Percentiles rank a stretch among this genome's conserved stretches.
Evolutionary conservation across 2,329 filamentous ascomycete species (phyloP).

Genomic region (Endocalyx cinctus): DNA sequence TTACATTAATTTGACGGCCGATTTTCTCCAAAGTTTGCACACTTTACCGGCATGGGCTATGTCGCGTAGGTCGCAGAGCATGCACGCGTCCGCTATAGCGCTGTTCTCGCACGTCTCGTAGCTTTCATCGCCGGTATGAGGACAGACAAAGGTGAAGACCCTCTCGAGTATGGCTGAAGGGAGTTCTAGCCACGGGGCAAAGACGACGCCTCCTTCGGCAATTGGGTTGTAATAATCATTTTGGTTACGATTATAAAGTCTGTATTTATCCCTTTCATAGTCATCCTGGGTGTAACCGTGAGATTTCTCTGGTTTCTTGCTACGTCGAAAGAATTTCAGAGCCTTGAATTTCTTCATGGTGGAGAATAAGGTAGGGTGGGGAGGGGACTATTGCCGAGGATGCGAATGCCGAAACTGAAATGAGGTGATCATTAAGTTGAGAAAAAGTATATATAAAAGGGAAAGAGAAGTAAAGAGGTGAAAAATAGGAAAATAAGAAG

Average conservation of each 20-base stretch:
- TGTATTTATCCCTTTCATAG: constrained; percentile 24
- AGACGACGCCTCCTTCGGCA: constrained; percentile 16
- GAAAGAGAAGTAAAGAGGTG: too few species aligned
- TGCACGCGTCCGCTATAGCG: constrained; percentile 73
- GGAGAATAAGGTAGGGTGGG: not conserved
- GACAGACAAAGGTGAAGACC: constrained; percentile 80
- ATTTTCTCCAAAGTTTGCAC: constrained; percentile 65
- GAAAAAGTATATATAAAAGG: too few species aligned
- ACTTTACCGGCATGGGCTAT: constrained; percentile 74
- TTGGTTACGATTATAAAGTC: constrained; percentile 19
- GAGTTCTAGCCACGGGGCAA: constrained; percentile 41
- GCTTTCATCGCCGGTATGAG: constrained; percentile 70
- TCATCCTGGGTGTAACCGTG: constrained; percentile 16
- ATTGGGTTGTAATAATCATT: constrained; percentile 17
- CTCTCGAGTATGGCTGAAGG: constrained; percentile 65
- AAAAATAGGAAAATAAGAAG: too few species aligned
- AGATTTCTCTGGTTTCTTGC: constrained; percentile 23
- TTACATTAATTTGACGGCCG: constrained; percentile 55
- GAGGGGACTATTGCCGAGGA: not conserved
- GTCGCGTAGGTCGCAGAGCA: constrained; percentile 90
- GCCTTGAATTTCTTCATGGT: constrained; percentile 24
- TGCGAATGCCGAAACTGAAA: not conserved
- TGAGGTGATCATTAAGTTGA: not conserved
- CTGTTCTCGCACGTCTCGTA: constrained; percentile 83
- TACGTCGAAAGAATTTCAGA: constrained; percentile 29